A percentile compares a stretch with the other conserved stretches of the same genome.
phyloP scores from a whole-genome alignment of 805 yeast species.

The Metschnikowia koreensis region DNA sequence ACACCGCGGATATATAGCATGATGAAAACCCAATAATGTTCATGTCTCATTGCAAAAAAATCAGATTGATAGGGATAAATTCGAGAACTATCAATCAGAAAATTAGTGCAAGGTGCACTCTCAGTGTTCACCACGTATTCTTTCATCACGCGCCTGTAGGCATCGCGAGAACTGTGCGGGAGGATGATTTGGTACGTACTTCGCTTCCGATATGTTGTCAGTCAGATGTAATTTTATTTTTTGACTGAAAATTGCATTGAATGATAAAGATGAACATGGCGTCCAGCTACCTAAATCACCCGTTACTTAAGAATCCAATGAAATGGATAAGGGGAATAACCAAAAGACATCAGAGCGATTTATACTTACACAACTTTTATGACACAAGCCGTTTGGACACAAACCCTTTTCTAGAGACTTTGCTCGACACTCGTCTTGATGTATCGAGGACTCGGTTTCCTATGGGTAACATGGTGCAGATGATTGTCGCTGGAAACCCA shows the following conservation, averaged over 20 bases:
- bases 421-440: constrained; percentile 28
- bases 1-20: not conserved
- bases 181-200: too few relatives aligned
- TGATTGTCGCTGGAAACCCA: constrained; percentile 13
- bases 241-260: not conserved
- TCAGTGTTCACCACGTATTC: too few relatives aligned
- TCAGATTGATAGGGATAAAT: not conserved
- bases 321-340: constrained; percentile 24
- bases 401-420: constrained; percentile 30
- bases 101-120: too few relatives aligned
- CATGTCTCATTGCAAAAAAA: not conserved
- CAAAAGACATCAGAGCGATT: constrained; percentile 22
- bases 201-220: too few relatives aligned
- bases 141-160: too few relatives aligned
- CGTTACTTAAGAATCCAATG: constrained; percentile 30
- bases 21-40: not conserved
- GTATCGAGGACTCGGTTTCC: constrained; percentile 26
- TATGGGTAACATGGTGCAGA: constrained; percentile 25
- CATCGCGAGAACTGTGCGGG: too few relatives aligned
- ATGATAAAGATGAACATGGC: not conserved
- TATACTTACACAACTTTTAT: constrained; percentile 21
- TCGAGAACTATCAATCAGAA: too few relatives aligned
- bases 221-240: too few relatives aligned
- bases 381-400: constrained; percentile 15
- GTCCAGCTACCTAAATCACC: constrained; percentile 22